Base-by-base conservation (phyloP, 805 yeast species). In the Yamadazyma kitorensis region DNA sequence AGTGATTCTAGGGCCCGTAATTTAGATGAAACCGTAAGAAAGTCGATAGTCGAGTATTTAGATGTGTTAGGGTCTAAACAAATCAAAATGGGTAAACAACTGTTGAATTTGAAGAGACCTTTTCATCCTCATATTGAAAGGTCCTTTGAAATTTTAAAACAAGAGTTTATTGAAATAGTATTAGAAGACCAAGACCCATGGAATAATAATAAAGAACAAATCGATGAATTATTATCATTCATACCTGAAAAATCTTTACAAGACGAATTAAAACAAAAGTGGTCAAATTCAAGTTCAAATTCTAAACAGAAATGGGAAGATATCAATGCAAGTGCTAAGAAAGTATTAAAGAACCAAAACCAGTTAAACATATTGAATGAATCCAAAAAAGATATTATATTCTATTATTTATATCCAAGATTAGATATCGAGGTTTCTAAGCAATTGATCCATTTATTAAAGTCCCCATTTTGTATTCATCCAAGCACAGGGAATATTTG, bases 391-490 rank as follows among this genome's bases (percentile, higher is more conserved):
- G 96, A 89, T 48, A 70, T 87, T 38, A 80, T 91, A 15, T 59
- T 93, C 24, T 81, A 78, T 41, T 82, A 84, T 40, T 61, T 87
- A 66, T 91, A 91, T 58, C 98, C 98, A 27, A 74, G 96, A 50
- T 70, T 93, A 41, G 98, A 93, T 74, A 80, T 85, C 31, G 95
- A 89, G 58, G 98, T 93, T 22, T 84, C 98, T 6, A 75, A 82
- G 46, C 93, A 85, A 55, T 70, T 89, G 51, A 86, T 81, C 61
- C 98, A 93, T 67, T 79, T 93, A 61, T 73, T 93, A 49, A 93
- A 93, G 55, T 85, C 97, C 1, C 98, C 98, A 12, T 93, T 93
- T 57, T 91, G 98, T 65, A 80, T 93, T 27, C 98, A 93, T 57
- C 98, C 98, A 2, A 81, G 87, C 2, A 93, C 98, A 0, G 96